Base-by-base conservation (phyloP, 805 yeast species). In the Wickerhamomyces sydowiorum region DNA sequence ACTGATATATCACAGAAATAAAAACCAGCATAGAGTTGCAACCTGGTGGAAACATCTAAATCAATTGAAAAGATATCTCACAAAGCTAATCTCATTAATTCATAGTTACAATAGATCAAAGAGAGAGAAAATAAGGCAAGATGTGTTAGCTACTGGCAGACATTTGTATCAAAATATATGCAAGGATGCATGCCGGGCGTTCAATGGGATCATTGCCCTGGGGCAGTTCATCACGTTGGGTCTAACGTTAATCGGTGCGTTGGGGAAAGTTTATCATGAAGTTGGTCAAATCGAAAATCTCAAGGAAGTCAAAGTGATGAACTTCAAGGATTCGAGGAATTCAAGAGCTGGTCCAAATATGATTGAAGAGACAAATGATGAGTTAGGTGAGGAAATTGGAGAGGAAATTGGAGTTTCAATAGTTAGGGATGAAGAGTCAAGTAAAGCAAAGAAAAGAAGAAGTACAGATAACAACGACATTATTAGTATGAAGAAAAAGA, bases 191-290 rank as follows among this genome's bases (percentile, higher is more conserved):
- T 82, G 75, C 58, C 72, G 75, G 44, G 73, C 75, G 12, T 83
- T 86, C 53, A 80, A 82, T 58, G 74, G 80, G 1, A 72, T 88
- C 1, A 68, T 88, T 7, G 80, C 83, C 1, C 69, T 80, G 44
- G 95, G 90, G 0, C 95, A 89, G 54, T 88, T 84, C 53, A 70
- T 86, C 7, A 73, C 81, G 2, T 57, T 88, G 12, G 96, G 95
- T 2, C 70, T 88, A 47, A 76, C 84, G 0, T 59, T 87, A 31
- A 53, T 86, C 4, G 95, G 85, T 0, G 40, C 66, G 17, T 50
- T 78, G 30, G 72, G 84, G 2, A 68, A 72, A 40, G 51, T 85
- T 9, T 59, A 67, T 42, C 29, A 40, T 7, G 40, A 56, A 36
- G 18, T 56, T 3, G 27, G 38, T 3, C 31, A 38, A 22, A 37